These are phyloP conservation scores for Geotrichum fermentans DNA, from an alignment of 1,139 yeast species.

Conservation along the genomic window DNA sequence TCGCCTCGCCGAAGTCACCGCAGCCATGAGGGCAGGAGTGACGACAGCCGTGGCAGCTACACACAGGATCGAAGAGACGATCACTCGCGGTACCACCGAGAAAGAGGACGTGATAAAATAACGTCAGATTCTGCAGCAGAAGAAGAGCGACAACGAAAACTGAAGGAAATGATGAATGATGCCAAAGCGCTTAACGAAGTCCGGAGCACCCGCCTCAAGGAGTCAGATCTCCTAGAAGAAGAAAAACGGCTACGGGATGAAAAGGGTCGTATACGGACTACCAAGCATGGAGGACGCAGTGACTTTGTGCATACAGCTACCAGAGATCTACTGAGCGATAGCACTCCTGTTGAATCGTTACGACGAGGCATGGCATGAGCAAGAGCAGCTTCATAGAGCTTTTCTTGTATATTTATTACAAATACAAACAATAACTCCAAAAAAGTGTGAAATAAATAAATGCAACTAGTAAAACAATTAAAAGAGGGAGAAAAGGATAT, in stretches of 20 bases:
- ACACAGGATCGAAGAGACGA: too few relatives aligned
- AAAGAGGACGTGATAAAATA: too few relatives aligned
- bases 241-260: slow-evolving; percentile 74
- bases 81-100: too few relatives aligned
- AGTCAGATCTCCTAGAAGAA: slow-evolving; percentile 59
- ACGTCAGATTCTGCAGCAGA: neutral
- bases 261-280: slow-evolving; percentile 61
- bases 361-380: slow-evolving; percentile 9
- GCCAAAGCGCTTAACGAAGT: slow-evolving; percentile 59
- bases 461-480: neutral
- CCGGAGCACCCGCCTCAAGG: slow-evolving; percentile 48
- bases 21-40: too few relatives aligned
- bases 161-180: slow-evolving; percentile 51
- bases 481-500: too few relatives aligned
- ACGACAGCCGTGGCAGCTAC: too few relatives aligned
- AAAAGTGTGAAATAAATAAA: neutral
- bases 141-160: slow-evolving; percentile 40
- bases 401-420: neutral
- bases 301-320: slow-evolving; percentile 21
- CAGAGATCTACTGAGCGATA: slow-evolving; percentile 3
- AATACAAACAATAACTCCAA: neutral
- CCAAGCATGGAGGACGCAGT: slow-evolving; percentile 58
- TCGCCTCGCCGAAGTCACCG: too few relatives aligned
- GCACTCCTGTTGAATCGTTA: slow-evolving; percentile 1
- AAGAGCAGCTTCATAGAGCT: neutral